Percentiles rank a stretch among this genome's conserved stretches.
Conservation (phyloP, 148 eudicot genomes). For the Limonium bicolor region DNA sequence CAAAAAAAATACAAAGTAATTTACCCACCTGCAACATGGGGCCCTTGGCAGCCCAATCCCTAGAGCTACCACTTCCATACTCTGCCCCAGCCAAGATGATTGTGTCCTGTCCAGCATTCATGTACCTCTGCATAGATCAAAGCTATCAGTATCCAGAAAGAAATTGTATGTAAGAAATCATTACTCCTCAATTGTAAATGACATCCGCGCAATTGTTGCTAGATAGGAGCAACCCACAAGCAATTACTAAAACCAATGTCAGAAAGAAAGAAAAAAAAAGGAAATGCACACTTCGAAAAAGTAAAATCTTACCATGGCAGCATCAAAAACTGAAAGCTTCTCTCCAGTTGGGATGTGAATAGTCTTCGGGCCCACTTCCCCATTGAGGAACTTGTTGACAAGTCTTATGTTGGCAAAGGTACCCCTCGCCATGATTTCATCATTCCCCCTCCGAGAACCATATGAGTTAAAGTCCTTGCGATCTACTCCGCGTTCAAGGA, state of each 20-base stretch:
- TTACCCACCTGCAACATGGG: conserved; percentile 76
- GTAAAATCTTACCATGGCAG: conserved; percentile 57
- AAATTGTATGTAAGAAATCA: too few relatives aligned
- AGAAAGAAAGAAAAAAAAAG: not conserved
- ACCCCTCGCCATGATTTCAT: conserved; percentile 93
- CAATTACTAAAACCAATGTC: not conserved
- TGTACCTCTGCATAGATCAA: conserved; percentile 48
- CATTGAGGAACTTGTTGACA: conserved; percentile 76
- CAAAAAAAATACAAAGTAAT: not conserved
- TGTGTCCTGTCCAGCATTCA: conserved; percentile 73
- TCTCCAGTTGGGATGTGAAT: conserved; percentile 87
- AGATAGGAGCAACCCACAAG: too few relatives aligned
- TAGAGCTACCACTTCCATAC: conserved; percentile 97
- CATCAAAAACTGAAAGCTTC: conserved; percentile 69
- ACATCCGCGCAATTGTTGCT: conserved; percentile 57
- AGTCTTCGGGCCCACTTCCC: conserved; percentile 89
- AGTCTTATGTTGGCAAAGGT: conserved; percentile 88
- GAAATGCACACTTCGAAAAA: not conserved
- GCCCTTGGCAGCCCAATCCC: conserved; percentile 99
- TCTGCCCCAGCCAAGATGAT: conserved; percentile 93
- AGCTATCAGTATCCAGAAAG: conserved; percentile 70
- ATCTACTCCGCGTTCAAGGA: conserved; percentile 74
- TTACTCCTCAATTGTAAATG: conserved; percentile 74
- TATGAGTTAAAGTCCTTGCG: conserved; percentile 87
- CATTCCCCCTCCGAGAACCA: conserved; percentile 96